These are phyloP conservation scores for Bipolaris victoriae DNA, from an alignment of 2,329 filamentous ascomycete species.

Conservation along the genomic window DNA sequence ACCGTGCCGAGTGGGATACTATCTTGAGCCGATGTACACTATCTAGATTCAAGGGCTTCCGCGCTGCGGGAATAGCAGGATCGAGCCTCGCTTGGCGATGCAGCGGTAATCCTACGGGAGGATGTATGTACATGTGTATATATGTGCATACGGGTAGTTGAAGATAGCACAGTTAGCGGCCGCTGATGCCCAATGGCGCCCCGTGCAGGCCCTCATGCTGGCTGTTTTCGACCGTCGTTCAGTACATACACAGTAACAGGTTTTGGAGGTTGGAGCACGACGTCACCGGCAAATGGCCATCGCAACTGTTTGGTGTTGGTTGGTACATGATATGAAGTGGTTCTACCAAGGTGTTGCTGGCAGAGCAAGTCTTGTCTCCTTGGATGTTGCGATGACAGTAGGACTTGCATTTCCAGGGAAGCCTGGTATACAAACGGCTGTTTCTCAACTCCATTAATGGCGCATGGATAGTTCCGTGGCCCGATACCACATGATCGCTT, in stretches of 20 bases:
- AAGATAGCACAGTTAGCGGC: background rate
- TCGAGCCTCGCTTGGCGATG: background rate
- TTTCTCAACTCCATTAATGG: background rate
- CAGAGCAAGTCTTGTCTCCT: background rate
- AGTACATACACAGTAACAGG: background rate
- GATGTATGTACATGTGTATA: background rate
- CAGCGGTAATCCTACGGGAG: slow-evolving; percentile 3
- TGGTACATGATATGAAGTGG: background rate
- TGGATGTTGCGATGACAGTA: background rate
- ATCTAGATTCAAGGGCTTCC: background rate
- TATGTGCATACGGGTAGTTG: background rate
- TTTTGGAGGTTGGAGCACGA: background rate
- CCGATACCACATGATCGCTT: background rate
- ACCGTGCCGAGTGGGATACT: background rate
- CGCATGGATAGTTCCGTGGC: background rate
- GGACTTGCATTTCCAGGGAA: background rate
- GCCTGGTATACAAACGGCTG: background rate
- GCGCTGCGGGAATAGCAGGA: background rate
- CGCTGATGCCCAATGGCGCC: background rate
- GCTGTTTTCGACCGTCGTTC: background rate
- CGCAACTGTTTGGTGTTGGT: background rate
- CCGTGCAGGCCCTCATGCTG: background rate
- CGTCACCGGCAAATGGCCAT: background rate
- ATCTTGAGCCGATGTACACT: background rate
- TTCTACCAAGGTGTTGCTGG: background rate